phyloP scores from a whole-genome alignment of 1,139 yeast genomes.

The Suhomyces maxii region DNA sequence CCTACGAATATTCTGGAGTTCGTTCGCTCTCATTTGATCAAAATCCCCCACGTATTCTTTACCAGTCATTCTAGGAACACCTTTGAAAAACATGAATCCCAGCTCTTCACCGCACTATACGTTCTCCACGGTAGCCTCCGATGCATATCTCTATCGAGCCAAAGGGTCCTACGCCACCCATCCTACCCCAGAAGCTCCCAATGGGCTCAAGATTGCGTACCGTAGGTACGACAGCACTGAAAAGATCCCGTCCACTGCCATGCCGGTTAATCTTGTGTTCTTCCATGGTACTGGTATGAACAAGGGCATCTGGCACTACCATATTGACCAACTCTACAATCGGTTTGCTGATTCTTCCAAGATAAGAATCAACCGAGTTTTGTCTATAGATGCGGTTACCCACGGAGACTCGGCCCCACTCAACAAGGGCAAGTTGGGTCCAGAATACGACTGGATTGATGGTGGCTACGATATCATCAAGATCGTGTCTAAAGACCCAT shows the following conservation, averaged over 20 bases:
- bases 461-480: constrained; percentile 8
- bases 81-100: background rate
- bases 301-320: constrained; percentile 14
- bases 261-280: constrained; percentile 9
- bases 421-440: constrained; percentile 10
- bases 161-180: constrained; percentile 1
- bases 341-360: constrained; percentile 16
- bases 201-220: constrained; percentile 15
- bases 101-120: constrained; percentile 2
- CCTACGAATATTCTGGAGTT: too few relatives aligned
- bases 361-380: constrained; percentile 6
- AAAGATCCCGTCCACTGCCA: background rate
- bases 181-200: background rate
- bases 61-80: background rate
- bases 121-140: background rate
- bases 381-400: constrained; percentile 12
- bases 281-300: constrained; percentile 16
- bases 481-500: constrained; percentile 7
- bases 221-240: constrained; percentile 11
- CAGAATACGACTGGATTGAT: constrained; percentile 10
- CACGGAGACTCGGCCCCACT: constrained; percentile 12
- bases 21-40: background rate
- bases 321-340: constrained; percentile 9
- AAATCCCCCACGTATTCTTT: too few relatives aligned
- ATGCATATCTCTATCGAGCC: constrained; percentile 3